Percentiles rank a stretch among this genome's conserved stretches.
Evolutionary conservation across 1,139 yeast genomes (phyloP).

Genomic region (Eremothecium sinecaudum): DNA sequence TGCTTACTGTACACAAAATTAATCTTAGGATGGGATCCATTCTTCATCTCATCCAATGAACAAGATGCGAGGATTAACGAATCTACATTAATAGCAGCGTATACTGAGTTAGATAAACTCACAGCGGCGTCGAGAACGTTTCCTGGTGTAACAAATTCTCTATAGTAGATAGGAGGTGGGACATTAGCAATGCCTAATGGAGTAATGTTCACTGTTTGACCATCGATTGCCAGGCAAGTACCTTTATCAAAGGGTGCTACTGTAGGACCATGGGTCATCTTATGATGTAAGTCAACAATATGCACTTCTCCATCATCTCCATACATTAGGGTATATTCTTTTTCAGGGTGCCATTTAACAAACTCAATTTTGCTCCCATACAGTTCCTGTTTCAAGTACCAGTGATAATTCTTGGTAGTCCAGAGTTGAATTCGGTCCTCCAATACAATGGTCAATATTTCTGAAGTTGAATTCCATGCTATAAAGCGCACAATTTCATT

Average conservation of each 20-base stretch:
- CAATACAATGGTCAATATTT: conserved; percentile 61
- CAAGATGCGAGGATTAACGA: conserved; percentile 36
- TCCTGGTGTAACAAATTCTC: conserved; percentile 48
- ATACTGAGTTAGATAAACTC: conserved; percentile 46
- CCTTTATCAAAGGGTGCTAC: conserved; percentile 65
- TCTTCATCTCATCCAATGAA: conserved; percentile 30
- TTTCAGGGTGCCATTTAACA: conserved; percentile 82
- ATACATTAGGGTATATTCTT: conserved; percentile 63
- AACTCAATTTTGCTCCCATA: conserved; percentile 36
- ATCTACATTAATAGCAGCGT: conserved; percentile 48
- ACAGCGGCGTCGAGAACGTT: conserved; percentile 59
- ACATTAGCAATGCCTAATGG: conserved; percentile 81
- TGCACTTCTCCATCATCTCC: conserved; percentile 47
- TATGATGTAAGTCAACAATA: conserved; percentile 60
- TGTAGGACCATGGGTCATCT: conserved; percentile 60
- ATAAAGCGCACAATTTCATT: conserved; percentile 43
- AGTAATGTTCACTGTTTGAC: conserved; percentile 60
- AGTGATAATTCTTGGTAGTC: conserved; percentile 89
- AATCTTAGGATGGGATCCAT: conserved; percentile 42
- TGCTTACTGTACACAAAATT: conserved; percentile 33
- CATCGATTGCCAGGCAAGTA: conserved; percentile 73
- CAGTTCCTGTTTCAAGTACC: conserved; percentile 86
- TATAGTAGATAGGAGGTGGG: conserved; percentile 86
- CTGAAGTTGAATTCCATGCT: conserved; percentile 79
- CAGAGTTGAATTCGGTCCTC: conserved; percentile 64